Evolutionary conservation across 305 asterid genomes (phyloP).

Genomic region (Fraxinus greggii): DNA sequence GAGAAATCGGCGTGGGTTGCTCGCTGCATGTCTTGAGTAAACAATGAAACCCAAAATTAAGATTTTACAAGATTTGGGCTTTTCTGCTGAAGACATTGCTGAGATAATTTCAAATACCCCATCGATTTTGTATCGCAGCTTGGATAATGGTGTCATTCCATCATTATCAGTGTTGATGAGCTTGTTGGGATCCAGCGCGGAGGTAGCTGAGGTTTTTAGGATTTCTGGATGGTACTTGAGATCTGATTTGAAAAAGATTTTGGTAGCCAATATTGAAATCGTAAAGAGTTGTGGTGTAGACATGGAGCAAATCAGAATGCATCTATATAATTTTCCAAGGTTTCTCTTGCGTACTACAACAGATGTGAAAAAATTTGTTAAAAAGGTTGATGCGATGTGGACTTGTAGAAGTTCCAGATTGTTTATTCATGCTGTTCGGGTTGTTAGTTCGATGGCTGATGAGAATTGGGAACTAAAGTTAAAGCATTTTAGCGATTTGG

Average conservation of each 20-base stretch:
- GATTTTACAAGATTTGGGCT: slow-evolving; percentile 33
- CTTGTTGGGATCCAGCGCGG: slow-evolving; percentile 25
- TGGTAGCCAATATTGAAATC: slow-evolving; percentile 32
- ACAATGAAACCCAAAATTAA: slow-evolving; percentile 34
- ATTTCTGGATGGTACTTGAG: slow-evolving; percentile 18
- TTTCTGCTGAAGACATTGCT: slow-evolving; percentile 25
- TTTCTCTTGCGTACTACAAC: slow-evolving; percentile 31
- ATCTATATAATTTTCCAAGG: slow-evolving; percentile 16
- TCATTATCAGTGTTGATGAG: slow-evolving; percentile 21
- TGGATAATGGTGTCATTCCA: slow-evolving; percentile 15
- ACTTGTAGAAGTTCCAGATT: slow-evolving; percentile 14
- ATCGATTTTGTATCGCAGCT: no score
- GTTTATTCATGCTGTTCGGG: slow-evolving; percentile 30
- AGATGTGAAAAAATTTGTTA: slow-evolving; percentile 26
- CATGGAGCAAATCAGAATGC: slow-evolving; percentile 9
- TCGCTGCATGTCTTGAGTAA: slow-evolving; percentile 18
- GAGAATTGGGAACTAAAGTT: slow-evolving; percentile 32
- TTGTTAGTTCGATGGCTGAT: slow-evolving; percentile 25
- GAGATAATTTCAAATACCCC: slow-evolving; percentile 12
- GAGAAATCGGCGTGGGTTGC: not conserved
- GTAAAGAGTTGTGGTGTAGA: slow-evolving; percentile 36
- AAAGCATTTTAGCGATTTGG: slow-evolving; percentile 28
- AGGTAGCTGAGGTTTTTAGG: slow-evolving; percentile 25
- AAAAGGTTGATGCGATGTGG: slow-evolving; percentile 33
- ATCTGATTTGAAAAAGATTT: slow-evolving; percentile 25